Conservation (phyloP, 1,139 yeast species). For the Zygosaccharomyces pseudobailii region DNA sequence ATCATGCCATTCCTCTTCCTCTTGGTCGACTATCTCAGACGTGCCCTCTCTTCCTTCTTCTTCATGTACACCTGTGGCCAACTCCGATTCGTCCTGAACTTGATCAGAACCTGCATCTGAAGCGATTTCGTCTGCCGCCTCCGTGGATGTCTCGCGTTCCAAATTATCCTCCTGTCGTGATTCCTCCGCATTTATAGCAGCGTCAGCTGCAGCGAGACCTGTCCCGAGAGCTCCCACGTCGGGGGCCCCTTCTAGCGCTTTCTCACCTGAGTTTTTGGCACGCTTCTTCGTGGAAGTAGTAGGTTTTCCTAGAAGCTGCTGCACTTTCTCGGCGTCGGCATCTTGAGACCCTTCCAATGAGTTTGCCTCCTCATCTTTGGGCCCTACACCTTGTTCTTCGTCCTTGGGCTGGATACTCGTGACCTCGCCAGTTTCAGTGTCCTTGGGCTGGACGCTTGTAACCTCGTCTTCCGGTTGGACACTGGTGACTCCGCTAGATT, state of each 20-base stretch:
- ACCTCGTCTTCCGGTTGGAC: too few species aligned
- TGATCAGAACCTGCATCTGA: background rate
- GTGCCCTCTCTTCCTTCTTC: too few species aligned
- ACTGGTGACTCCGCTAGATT: background rate
- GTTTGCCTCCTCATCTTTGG: background rate
- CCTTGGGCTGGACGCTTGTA: background rate
- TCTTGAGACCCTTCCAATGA: background rate
- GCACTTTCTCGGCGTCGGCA: background rate
- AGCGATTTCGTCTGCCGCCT: background rate
- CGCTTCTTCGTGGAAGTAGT: background rate
- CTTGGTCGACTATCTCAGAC: background rate
- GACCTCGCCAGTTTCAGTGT: background rate
- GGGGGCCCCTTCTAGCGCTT: background rate
- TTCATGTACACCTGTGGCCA: too few species aligned
- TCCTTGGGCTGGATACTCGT: background rate
- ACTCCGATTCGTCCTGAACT: background rate
- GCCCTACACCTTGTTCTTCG: background rate
- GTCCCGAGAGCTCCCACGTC: conserved; percentile 3
- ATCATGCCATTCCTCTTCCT: background rate
- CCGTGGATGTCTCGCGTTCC: background rate
- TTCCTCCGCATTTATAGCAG: background rate
- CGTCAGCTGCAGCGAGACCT: conserved; percentile 6
- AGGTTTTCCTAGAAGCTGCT: background rate
- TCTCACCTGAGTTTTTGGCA: background rate
- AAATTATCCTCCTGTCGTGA: background rate